phyloP scores from a whole-genome alignment of 225 moss, liverwort and hornwort species.

The Pseudoscleropodium purum region DNA sequence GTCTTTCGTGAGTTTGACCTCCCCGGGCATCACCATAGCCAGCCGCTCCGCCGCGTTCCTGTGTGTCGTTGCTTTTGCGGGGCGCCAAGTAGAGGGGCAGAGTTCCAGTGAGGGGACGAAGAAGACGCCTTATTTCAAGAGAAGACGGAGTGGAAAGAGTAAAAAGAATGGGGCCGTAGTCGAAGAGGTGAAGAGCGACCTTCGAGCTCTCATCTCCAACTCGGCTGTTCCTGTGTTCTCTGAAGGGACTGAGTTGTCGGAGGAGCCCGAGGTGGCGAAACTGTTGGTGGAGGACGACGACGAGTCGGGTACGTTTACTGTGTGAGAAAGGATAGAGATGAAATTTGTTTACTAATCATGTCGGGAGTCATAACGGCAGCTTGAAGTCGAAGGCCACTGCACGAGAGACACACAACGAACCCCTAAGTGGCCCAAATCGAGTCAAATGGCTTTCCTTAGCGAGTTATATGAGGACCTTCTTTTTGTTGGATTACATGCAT shows the following conservation, averaged over 20 bases:
- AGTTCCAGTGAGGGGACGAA: not conserved
- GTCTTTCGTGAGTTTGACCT: not conserved
- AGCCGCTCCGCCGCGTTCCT: constrained; percentile 35
- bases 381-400: not conserved
- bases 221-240: constrained; percentile 27
- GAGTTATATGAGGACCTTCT: not conserved
- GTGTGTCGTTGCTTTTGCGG: constrained; percentile 31
- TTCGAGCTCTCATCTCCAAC: constrained; percentile 42
- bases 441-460: not conserved
- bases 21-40: constrained; percentile 16
- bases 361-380: not conserved
- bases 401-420: not conserved
- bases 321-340: not conserved
- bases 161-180: not conserved
- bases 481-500: not conserved
- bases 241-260: constrained; percentile 6
- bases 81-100: constrained; percentile 15
- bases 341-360: not conserved
- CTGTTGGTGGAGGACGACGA: constrained; percentile 1
- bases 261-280: not conserved
- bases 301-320: not conserved
- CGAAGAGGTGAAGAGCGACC: constrained; percentile 15
- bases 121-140: constrained; percentile 18
- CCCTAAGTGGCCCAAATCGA: not conserved
- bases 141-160: constrained; percentile 12